phyloP scores from a whole-genome alignment of 1,284 basidiomycete species.

The Moesziomyces antarcticus region DNA sequence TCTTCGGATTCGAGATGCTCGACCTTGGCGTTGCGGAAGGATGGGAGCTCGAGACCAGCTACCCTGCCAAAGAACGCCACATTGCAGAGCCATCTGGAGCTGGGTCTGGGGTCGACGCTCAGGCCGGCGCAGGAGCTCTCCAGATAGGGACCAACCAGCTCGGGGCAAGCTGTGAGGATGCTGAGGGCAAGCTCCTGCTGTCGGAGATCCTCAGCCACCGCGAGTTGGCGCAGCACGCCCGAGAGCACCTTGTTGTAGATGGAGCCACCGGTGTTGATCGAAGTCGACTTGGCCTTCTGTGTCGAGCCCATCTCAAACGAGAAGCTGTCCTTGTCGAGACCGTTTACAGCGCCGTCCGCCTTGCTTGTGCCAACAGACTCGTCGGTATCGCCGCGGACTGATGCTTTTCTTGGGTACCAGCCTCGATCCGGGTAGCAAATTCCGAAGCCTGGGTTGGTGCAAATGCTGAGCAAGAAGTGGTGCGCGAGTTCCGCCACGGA shows the following conservation, averaged over 20 bases:
- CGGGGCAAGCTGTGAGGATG: constrained; percentile 83
- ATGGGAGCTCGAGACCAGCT: constrained; percentile 79
- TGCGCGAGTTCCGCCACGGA: constrained; percentile 80
- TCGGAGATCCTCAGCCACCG: constrained; percentile 84
- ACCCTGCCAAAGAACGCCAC: constrained; percentile 82
- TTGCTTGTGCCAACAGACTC: constrained; percentile 17
- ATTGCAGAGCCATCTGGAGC: constrained; percentile 88
- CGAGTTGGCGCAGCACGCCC: constrained; percentile 78
- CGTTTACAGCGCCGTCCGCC: constrained; percentile 6
- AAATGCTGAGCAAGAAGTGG: constrained; percentile 88
- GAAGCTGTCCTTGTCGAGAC: constrained; percentile 41
- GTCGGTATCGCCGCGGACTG: background rate
- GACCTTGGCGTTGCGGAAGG: constrained; percentile 68
- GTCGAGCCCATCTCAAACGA: constrained; percentile 67
- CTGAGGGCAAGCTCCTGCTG: constrained; percentile 85
- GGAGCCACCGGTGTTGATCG: constrained; percentile 9
- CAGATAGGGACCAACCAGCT: constrained; percentile 80
- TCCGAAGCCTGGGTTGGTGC: constrained; percentile 82
- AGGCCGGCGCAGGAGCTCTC: constrained; percentile 70
- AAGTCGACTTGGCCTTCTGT: constrained; percentile 62
- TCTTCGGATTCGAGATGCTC: constrained; percentile 72
- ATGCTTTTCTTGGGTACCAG: constrained; percentile 77
- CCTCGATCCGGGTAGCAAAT: constrained; percentile 89
- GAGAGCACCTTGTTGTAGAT: constrained; percentile 87
- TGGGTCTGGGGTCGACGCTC: constrained; percentile 86